Base-by-base conservation (phyloP, 305 asterid genomes). In the Fraxinus sp. region DNA sequence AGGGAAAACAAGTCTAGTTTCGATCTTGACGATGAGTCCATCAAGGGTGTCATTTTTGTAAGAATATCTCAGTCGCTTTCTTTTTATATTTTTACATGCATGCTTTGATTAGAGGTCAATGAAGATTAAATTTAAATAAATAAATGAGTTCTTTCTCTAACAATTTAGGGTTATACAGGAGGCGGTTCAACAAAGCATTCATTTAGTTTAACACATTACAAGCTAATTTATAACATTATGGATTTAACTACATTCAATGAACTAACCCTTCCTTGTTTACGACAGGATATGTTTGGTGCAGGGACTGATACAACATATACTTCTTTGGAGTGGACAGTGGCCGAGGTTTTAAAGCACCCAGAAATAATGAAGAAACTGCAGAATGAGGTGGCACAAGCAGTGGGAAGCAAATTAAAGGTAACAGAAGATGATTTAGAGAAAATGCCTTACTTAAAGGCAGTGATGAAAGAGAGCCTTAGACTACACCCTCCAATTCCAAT, bases 371-470 rank as follows among this genome's bases (percentile, higher is more conserved):
- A 41, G 14, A 41, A 41, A 41, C 49, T 41, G 49, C 49, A 41
- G 49, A 41, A 9, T 2, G 49, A 41, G 49, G 49, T 41, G 49
- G 2, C 49, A 41, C 14, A 41, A 41, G 49, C 3, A 41, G 4
- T 41, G 0, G 18, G 28, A 2, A 57, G 78, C 0, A 87, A 71
- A 77, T 0, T 76, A 1, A 81, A 74, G 0, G 74, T 91, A 35
- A 77, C 49, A 0, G 90, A 84, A 0, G 80, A 78, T 2, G 90
- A 88, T 33, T 8, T 91, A 0, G 84, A 49, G 4, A 86, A 84
- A 59, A 85, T 90, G 91, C 79, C 26, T 0, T 90, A 89, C 46
- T 18, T 90, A 3, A 90, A 89, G 80, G 87, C 86, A 11, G 92
- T 85, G 72, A 78, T 88, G n/a, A 90, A 88, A 32, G 93, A 91